These are phyloP conservation scores for Teratosphaeria zuluensis DNA, from an alignment of 2,329 filamentous ascomycete species.

Conservation along the genomic window DNA sequence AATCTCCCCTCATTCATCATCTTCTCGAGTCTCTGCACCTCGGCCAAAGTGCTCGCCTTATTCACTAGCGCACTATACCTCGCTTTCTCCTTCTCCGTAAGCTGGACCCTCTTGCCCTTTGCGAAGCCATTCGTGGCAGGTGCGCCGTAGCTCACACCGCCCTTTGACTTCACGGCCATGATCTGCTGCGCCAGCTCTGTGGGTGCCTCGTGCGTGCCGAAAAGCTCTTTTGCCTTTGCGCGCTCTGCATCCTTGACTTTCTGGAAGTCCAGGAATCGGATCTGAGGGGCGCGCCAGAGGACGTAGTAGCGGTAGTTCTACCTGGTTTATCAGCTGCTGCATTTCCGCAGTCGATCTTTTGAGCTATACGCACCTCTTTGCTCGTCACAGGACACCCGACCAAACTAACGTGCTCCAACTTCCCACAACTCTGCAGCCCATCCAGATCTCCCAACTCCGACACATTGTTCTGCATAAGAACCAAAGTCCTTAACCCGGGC, in stretches of 20 bases:
- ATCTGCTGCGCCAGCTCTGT: slow-evolving; percentile 55
- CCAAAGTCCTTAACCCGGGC: slow-evolving; percentile 71
- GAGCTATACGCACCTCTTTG: slow-evolving; percentile 79
- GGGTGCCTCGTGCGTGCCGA: slow-evolving; percentile 64
- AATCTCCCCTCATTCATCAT: slow-evolving; percentile 82
- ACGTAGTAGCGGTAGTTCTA: slow-evolving; percentile 93
- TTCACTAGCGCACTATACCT: slow-evolving; percentile 77
- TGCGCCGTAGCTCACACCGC: slow-evolving; percentile 16
- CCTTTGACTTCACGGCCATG: slow-evolving; percentile 69
- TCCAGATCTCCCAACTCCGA: slow-evolving; percentile 80
- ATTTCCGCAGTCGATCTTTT: too few species aligned
- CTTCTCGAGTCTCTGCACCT: slow-evolving; percentile 85
- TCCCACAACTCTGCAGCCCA: slow-evolving; percentile 57
- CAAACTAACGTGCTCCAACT: slow-evolving; percentile 70
- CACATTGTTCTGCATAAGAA: slow-evolving; percentile 75
- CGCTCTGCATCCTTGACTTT: slow-evolving; percentile 87
- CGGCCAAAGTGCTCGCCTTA: slow-evolving; percentile 78
- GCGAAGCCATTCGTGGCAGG: slow-evolving; percentile 30
- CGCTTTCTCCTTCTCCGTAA: slow-evolving; percentile 82
- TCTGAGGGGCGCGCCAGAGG: slow-evolving; percentile 71
- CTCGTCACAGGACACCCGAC: slow-evolving; percentile 81
- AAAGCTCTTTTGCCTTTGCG: slow-evolving; percentile 64
- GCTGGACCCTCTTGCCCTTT: slow-evolving; percentile 32
- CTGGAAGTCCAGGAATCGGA: slow-evolving; percentile 85
- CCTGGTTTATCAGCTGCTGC: slow-evolving; percentile 2